These are phyloP conservation scores for Furcasterigmium furcatum DNA, from an alignment of 2,329 filamentous ascomycete species.

Conservation along the genomic window DNA sequence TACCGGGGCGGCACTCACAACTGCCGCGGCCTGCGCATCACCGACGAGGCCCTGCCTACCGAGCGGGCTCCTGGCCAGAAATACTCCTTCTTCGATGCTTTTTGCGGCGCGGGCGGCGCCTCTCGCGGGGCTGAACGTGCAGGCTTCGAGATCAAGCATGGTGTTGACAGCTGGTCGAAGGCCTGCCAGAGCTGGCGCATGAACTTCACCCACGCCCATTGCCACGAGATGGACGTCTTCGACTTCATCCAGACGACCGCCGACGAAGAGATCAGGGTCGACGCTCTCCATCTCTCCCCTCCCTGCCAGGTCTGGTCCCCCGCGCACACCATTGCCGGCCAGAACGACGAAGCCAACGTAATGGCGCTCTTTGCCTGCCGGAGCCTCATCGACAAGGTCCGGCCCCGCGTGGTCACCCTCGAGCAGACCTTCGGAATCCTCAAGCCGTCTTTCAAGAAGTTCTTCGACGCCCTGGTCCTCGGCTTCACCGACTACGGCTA, in stretches of 20 bases:
- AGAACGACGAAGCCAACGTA: slow-evolving; percentile 65
- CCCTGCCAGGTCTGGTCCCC: slow-evolving; percentile 77
- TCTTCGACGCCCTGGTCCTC: slow-evolving; percentile 58
- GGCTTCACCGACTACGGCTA: slow-evolving; percentile 65
- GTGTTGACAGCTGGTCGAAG: slow-evolving; percentile 58
- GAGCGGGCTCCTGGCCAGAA: slow-evolving; percentile 28
- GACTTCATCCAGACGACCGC: slow-evolving; percentile 41
- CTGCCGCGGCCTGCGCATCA: background rate
- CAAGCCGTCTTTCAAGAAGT: slow-evolving; percentile 45
- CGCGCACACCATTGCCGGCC: slow-evolving; percentile 59
- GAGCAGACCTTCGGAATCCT: slow-evolving; percentile 71
- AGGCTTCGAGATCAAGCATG: slow-evolving; percentile 57
- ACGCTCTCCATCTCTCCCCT: slow-evolving; percentile 72
- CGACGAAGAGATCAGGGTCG: slow-evolving; percentile 39
- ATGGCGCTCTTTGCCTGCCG: slow-evolving; percentile 53
- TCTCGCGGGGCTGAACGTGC: slow-evolving; percentile 58
- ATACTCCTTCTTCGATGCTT: slow-evolving; percentile 70
- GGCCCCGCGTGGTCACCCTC: slow-evolving; percentile 69
- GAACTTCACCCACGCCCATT: slow-evolving; percentile 53
- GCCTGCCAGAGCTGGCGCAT: slow-evolving; percentile 55
- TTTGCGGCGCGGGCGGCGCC: slow-evolving; percentile 70
- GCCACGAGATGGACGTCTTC: slow-evolving; percentile 45
- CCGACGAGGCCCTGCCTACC: background rate
- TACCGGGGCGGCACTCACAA: slow-evolving; percentile 30
- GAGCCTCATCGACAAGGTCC: slow-evolving; percentile 51